These are phyloP conservation scores for Candida dajiaensis DNA, from an alignment of 805 yeast species.

Conservation along the genomic window DNA sequence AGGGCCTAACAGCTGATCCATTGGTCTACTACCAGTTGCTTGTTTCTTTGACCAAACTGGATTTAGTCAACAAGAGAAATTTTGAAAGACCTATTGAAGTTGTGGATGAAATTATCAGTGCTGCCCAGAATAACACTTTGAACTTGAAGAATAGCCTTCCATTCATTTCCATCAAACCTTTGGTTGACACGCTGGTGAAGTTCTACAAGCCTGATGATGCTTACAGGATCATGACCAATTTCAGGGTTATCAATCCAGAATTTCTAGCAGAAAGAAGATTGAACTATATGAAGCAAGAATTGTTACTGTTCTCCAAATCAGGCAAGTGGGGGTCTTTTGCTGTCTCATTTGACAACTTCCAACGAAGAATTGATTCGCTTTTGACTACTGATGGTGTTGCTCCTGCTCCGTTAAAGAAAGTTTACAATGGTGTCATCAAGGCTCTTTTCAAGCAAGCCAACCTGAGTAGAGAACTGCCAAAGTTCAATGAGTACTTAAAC, in stretches of 20 bases:
- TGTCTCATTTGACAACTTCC: slow-evolving; percentile 19
- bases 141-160: slow-evolving; percentile 22
- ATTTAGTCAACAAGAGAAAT: slow-evolving; percentile 23
- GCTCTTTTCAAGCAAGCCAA: slow-evolving; percentile 6
- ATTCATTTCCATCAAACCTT: slow-evolving; percentile 31
- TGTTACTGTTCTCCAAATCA: slow-evolving; percentile 24
- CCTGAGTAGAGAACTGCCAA: slow-evolving; percentile 1
- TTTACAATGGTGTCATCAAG: slow-evolving; percentile 17
- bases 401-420: slow-evolving; percentile 18
- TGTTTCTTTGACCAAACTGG: slow-evolving; percentile 25
- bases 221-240: slow-evolving; percentile 26
- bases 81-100: slow-evolving; percentile 25
- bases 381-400: slow-evolving; percentile 15
- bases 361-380: slow-evolving; percentile 12
- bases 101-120: slow-evolving; percentile 26
- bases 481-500: slow-evolving; percentile 10
- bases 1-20: slow-evolving; percentile 22
- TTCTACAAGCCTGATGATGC: slow-evolving; percentile 28
- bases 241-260: slow-evolving; percentile 23
- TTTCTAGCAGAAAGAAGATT: slow-evolving; percentile 18
- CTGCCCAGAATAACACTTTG: slow-evolving; percentile 18
- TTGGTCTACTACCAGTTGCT: slow-evolving; percentile 25
- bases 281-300: slow-evolving; percentile 27
- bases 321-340: slow-evolving; percentile 28
- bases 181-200: slow-evolving; percentile 27